Conservation (phyloP, 2,329 filamentous ascomycete species). For the Talaromyces piceae region DNA sequence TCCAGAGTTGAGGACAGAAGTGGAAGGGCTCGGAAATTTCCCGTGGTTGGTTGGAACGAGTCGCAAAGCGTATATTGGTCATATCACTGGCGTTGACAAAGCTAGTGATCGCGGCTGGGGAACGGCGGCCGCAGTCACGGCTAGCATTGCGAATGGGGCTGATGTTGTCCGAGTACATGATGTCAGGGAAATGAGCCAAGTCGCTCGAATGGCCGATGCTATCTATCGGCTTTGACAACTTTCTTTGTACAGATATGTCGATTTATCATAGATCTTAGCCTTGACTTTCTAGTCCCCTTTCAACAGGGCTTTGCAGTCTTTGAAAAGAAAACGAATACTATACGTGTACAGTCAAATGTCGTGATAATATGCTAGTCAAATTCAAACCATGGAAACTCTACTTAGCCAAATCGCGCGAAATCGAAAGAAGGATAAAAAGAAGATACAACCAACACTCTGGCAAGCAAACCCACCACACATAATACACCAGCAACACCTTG, state of each 20-base stretch:
- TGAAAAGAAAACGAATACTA: not conserved
- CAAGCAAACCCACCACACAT: constrained; percentile 15
- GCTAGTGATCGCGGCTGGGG: constrained; percentile 70
- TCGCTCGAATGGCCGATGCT: constrained; percentile 84
- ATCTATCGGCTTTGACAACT: constrained; percentile 56
- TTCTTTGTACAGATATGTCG: not conserved
- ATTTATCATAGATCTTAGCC: not conserved
- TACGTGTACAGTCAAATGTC: too few relatives aligned
- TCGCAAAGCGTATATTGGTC: constrained; percentile 82
- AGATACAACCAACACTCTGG: constrained; percentile 13
- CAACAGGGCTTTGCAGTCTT: not conserved
- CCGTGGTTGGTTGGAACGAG: constrained; percentile 89
- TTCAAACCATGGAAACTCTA: not conserved
- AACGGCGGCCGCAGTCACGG: constrained; percentile 80
- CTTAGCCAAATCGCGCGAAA: not conserved
- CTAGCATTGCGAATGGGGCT: constrained; percentile 77
- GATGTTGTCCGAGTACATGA: constrained; percentile 93
- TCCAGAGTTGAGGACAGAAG: constrained; percentile 47
- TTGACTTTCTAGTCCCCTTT: not conserved
- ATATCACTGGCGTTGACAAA: constrained; percentile 66
- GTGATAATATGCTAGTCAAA: not conserved
- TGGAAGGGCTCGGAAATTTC: constrained; percentile 46
- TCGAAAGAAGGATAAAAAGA: constrained; percentile 11
- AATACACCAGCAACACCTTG: constrained; percentile 3
- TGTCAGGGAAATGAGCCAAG: constrained; percentile 74